Base-by-base conservation (phyloP, 192 early-diverging fungal genomes). In the Backusella luteola region DNA sequence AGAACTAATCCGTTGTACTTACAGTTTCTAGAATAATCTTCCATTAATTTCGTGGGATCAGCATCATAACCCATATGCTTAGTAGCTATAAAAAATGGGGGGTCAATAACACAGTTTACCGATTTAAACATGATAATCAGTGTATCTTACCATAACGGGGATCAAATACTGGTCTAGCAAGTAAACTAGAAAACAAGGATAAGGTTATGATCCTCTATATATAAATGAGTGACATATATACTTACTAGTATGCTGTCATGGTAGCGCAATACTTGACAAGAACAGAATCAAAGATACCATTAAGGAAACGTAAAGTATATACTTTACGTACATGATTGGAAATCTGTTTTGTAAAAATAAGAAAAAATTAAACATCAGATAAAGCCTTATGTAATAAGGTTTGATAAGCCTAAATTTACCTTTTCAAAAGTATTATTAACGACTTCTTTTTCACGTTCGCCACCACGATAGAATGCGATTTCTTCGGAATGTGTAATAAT, bases 401-500 rank as follows among this genome's bases (percentile, higher is more conserved):
- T 71, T 26, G 21, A 26, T 59, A 59, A 59, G 53, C 53, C 19
- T 53, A 29, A 23, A 17, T 68, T n/a, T 76, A 94, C 85, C 76
- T 85, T 85, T 56, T 84, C 80, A 79, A 92, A 95, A 32, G 85
- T 88, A 66, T 73, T 84, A 67, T 94, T 88, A 11, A 94, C 87
- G 1, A 92, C 89, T 34, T 83, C 83, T 70, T 89, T 88, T 82
- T 95, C 93, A 17, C 91, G 79, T 15, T 88, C 82, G 4, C 86
- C 87, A 74, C 94, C 94, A 49, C 81, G 78, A 69, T 93, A 94
- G 52, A 95, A 89, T 2, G 93, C 94, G 73, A 95, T 90, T 73
- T 94, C 93, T 75, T 94, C 94, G 3, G 94, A 93, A 74, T 95
- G 91, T 66, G 92, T 88, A 63, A 95, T 92, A n/a, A 96, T 88